phyloP scores from a whole-genome alignment of 306 rosid species.

The Inga oerstediana region DNA sequence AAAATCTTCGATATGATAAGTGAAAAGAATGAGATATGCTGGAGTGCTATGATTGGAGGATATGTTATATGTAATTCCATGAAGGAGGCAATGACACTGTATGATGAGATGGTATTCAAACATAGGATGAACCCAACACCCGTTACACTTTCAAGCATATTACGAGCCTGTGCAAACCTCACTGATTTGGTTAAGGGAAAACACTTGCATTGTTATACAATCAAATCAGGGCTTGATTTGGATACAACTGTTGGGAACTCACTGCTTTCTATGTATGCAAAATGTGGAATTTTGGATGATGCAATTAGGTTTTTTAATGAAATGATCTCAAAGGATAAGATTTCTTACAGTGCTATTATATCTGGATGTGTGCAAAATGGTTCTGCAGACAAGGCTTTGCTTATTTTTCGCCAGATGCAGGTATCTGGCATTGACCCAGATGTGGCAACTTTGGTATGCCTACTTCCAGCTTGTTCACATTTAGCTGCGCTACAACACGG shows the following conservation, averaged over 20 bases:
- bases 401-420: slow-evolving; percentile 59
- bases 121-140: slow-evolving; percentile 41
- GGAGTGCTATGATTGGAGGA: slow-evolving; percentile 67
- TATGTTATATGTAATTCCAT: slow-evolving; percentile 45
- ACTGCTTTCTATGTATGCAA: slow-evolving; percentile 54
- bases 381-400: slow-evolving; percentile 59
- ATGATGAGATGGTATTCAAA: slow-evolving; percentile 46
- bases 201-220: slow-evolving; percentile 38
- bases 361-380: slow-evolving; percentile 76
- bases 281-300: slow-evolving; percentile 47
- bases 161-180: slow-evolving; percentile 56
- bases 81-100: slow-evolving; percentile 47
- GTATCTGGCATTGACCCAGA: slow-evolving; percentile 47
- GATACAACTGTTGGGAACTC: slow-evolving; percentile 53
- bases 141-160: slow-evolving; percentile 43
- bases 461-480: slow-evolving; percentile 75
- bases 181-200: slow-evolving; percentile 46
- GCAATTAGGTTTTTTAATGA: slow-evolving; percentile 41
- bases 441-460: slow-evolving; percentile 54
- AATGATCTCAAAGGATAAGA: slow-evolving; percentile 44
- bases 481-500: slow-evolving; percentile 68
- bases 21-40: slow-evolving; percentile 48
- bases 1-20: slow-evolving; percentile 40
- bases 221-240: slow-evolving; percentile 42
- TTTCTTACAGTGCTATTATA: slow-evolving; percentile 65